phyloP scores from a whole-genome alignment of 2,329 filamentous ascomycete genomes.

The Claviceps citrina region DNA sequence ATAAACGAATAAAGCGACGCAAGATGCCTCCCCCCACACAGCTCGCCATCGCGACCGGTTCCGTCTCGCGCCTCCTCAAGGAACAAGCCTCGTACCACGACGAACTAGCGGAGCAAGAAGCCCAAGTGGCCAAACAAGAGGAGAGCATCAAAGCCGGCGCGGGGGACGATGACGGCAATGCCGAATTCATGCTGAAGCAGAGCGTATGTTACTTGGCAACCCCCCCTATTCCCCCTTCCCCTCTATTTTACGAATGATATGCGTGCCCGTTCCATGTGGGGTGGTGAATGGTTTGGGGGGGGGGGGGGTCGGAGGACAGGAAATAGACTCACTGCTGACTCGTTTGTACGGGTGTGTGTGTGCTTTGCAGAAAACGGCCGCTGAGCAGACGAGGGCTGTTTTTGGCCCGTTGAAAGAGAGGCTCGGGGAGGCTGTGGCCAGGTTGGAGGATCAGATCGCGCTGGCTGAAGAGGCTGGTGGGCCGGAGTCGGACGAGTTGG shows the following conservation, averaged over 20 bases:
- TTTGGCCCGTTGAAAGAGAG: slow-evolving; percentile 57
- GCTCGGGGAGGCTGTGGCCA: slow-evolving; percentile 55
- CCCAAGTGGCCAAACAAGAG: slow-evolving; percentile 53
- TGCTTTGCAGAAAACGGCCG: slow-evolving; percentile 49
- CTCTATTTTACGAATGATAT: neutral
- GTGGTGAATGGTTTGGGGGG: too few species aligned
- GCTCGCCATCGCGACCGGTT: slow-evolving; percentile 64
- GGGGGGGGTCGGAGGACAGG: too few species aligned
- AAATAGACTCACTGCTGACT: too few species aligned
- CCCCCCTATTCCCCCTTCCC: too few species aligned
- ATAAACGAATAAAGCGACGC: neutral
- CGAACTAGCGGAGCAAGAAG: slow-evolving; percentile 62
- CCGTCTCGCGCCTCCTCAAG: slow-evolving; percentile 72
- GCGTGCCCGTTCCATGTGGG: neutral
- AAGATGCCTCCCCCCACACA: slow-evolving; percentile 62
- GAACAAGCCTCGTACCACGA: slow-evolving; percentile 84
- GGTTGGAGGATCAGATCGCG: slow-evolving; percentile 60
- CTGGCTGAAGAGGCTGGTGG: slow-evolving; percentile 30
- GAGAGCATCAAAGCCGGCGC: slow-evolving; percentile 36
- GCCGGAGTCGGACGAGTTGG: slow-evolving; percentile 33
- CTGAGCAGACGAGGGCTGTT: slow-evolving; percentile 78
- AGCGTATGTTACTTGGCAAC: slow-evolving; percentile 52
- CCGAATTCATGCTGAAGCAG: slow-evolving; percentile 66
- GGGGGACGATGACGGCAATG: slow-evolving; percentile 53
- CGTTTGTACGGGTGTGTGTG: neutral